Base-by-base conservation (phyloP, 306 rosid genomes). In the Vicia villosa region DNA sequence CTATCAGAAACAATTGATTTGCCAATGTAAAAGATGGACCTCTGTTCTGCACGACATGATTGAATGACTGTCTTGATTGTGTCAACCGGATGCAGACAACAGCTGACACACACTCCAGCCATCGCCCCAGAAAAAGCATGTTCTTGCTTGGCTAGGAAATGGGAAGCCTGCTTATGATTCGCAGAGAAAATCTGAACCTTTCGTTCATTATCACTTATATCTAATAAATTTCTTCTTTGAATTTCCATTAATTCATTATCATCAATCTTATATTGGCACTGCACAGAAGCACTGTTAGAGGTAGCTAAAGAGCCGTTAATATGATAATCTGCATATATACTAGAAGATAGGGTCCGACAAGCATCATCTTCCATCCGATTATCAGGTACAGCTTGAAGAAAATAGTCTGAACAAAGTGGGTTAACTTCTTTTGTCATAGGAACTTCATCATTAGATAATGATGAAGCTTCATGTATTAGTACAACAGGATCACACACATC, bases 51-150 rank as follows among this genome's bases (percentile, higher is more conserved):
- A 67, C 55, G 80, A 74, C 94, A 81, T 52, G 98, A 84, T 72
- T 94, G 98, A 81, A 81, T 45, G 45, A 94, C 96, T 41, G 98
- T 94, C 85, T 94, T 94, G 70, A 94, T 54, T 34, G 98, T 94
- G 82, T 94, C 98, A 83, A 90, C 79, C 11, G 97, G 98, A 83
- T 94, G 98, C 60, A 94, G 82, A 86, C 95, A 87, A 80, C 87
- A 86, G 84, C 97, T 94, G 73, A 90, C 98, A 83, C 90, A 86
- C 70, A 85, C 5, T 80, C 98, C 98, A 50, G 98, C 85, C 79
- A 94, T 84, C 4, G 98, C 98, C 77, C 98, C 98, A 28, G 98
- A 92, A 80, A 94, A 82, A 62, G 98, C 98, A 77, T 94, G 95
- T 42, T 84, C 87, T 87, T 86, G 92, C 83, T 80, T 94, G 36